Percentiles rank a stretch among this genome's conserved stretches.
Evolutionary conservation across 805 yeast species (phyloP).

Genomic region (Nakazawaea ambrosiae): DNA sequence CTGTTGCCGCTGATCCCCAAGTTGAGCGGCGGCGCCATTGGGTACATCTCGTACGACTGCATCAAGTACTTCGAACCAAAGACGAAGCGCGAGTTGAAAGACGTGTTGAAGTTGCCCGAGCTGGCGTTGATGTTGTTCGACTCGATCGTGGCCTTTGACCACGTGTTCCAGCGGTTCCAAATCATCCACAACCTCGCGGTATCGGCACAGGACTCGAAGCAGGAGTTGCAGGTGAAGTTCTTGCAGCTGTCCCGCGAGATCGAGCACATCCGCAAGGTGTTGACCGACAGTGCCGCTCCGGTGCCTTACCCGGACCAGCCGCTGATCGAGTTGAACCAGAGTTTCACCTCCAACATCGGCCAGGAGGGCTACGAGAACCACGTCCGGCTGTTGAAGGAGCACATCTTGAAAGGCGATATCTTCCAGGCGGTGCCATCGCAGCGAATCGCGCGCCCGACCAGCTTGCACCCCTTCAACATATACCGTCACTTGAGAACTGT

Average conservation of each 20-base stretch:
- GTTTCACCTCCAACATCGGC: slow-evolving; percentile 84
- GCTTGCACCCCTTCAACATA: slow-evolving; percentile 92
- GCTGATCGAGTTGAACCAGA: slow-evolving; percentile 58
- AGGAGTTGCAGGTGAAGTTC: slow-evolving; percentile 37
- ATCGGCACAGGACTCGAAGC: slow-evolving; percentile 22
- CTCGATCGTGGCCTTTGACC: slow-evolving; percentile 85
- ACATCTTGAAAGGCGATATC: slow-evolving; percentile 86
- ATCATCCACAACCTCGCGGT: slow-evolving; percentile 73
- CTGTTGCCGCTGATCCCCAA: slow-evolving; percentile 77
- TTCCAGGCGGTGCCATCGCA: slow-evolving; percentile 99
- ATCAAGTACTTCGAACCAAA: slow-evolving; percentile 94
- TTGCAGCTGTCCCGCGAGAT: slow-evolving; percentile 52
- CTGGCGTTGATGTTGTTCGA: slow-evolving; percentile 89
- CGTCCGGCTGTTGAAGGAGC: slow-evolving; percentile 67
- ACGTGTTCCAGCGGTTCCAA: slow-evolving; percentile 90
- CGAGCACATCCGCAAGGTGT: slow-evolving; percentile 39
- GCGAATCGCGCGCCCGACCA: slow-evolving; percentile 91
- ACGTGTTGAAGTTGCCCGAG: slow-evolving; percentile 82
- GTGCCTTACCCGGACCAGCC: slow-evolving; percentile 68
- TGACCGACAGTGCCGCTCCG: slow-evolving; percentile 36
- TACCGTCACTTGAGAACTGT: slow-evolving; percentile 92
- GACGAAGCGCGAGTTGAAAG: slow-evolving; percentile 69
- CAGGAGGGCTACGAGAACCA: slow-evolving; percentile 87
- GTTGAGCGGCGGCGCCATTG: slow-evolving; percentile 93
- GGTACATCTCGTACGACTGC: slow-evolving; percentile 94